Percentiles rank a stretch among this genome's conserved stretches.
phyloP scores from a whole-genome alignment of 83 land plant species.

The Thuja plicata region DNA sequence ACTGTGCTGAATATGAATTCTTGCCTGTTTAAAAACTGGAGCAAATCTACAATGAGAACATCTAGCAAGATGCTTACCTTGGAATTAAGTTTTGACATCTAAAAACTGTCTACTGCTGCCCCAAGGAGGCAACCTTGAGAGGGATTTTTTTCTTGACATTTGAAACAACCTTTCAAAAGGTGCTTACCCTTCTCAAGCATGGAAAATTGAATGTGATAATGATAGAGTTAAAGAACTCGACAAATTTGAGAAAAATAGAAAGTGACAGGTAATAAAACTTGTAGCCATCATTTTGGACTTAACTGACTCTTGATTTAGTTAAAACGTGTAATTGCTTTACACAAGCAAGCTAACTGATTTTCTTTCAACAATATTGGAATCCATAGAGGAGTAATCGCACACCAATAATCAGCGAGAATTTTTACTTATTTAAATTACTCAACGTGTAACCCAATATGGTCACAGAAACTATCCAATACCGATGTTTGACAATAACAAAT shows the following conservation, averaged over 20 bases:
- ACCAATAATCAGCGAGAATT: no score
- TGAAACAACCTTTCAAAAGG: not conserved
- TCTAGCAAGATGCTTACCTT: not conserved
- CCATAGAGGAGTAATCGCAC: no score
- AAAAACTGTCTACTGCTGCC: not conserved
- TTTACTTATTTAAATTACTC: no score
- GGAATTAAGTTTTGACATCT: not conserved
- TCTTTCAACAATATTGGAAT: no score
- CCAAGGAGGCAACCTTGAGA: not conserved
- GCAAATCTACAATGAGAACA: not conserved
- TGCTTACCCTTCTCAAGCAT: not conserved
- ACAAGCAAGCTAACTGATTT: not conserved
- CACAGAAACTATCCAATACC: no score
- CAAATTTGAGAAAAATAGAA: not conserved
- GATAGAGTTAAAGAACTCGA: not conserved
- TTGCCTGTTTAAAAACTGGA: not conserved
- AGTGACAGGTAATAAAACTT: not conserved
- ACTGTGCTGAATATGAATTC: not conserved
- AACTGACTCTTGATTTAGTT: not conserved
- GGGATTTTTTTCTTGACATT: not conserved
- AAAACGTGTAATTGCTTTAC: not conserved
- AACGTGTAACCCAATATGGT: no score
- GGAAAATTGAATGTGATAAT: not conserved
- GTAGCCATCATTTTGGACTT: not conserved
- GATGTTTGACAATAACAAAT: no score